Percentiles rank a stretch among this genome's conserved stretches.
phyloP scores from a whole-genome alignment of 805 yeast species.

The Candida sakaeoensis region DNA sequence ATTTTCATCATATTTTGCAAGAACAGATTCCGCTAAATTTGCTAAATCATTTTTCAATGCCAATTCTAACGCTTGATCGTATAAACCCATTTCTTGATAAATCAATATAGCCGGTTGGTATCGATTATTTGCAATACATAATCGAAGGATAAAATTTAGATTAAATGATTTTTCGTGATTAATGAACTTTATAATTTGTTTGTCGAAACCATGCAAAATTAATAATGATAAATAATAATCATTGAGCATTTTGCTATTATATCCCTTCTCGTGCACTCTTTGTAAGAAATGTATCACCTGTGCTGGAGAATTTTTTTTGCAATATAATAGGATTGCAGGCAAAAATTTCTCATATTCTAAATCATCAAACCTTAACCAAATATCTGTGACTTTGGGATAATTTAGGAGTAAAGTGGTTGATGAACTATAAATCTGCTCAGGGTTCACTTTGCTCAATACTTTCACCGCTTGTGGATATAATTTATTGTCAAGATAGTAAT shows the following conservation, averaged over 20 bases:
- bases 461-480: slow-evolving; percentile 73
- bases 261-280: slow-evolving; percentile 43
- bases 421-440: slow-evolving; percentile 53
- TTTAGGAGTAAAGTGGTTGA: slow-evolving; percentile 68
- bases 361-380: slow-evolving; percentile 62
- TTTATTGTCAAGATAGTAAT: slow-evolving; percentile 63
- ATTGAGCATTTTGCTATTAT: slow-evolving; percentile 48
- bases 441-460: slow-evolving; percentile 30
- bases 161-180: slow-evolving; percentile 45
- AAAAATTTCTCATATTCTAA: slow-evolving; percentile 53
- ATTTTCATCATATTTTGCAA: slow-evolving; percentile 29
- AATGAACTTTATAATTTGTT: slow-evolving; percentile 31
- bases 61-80: slow-evolving; percentile 75
- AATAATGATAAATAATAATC: slow-evolving; percentile 69
- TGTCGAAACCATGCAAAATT: slow-evolving; percentile 37
- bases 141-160: slow-evolving; percentile 67
- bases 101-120: slow-evolving; percentile 67
- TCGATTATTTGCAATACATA: slow-evolving; percentile 60
- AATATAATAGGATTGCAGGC: slow-evolving; percentile 70
- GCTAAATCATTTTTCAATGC: slow-evolving; percentile 61
- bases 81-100: slow-evolving; percentile 58
- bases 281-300: slow-evolving; percentile 64
- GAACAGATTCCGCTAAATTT: slow-evolving; percentile 46
- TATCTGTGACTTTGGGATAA: slow-evolving; percentile 60
- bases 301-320: slow-evolving; percentile 52